Base-by-base conservation (phyloP, 345 rosid species). In the Cochlearia excelsa region DNA sequence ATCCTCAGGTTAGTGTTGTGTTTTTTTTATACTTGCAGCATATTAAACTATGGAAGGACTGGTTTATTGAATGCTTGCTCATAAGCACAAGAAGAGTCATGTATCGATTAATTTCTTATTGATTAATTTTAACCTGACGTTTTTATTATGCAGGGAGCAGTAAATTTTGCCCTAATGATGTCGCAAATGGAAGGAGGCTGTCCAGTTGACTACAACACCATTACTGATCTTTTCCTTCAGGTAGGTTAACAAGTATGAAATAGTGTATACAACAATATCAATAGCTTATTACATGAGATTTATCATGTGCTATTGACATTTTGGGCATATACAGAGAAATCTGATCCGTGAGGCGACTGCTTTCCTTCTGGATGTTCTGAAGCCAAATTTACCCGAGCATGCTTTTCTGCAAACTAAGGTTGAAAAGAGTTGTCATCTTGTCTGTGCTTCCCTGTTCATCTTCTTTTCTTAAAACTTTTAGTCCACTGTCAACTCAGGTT, bases 181-280 rank as follows among this genome's bases (percentile, higher is more conserved):
- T 90, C 99, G 59, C 97, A 94, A 85, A 94, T 94, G 99, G 99
- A 90, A 79, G 99, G 96, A 65, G 99, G 99, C 29, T 90, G 95
- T 68, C 99, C 99, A 23, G 78, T 94, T 75, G 99, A 94, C 76
- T 94, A 87, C 81, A 94, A 94, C 57, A 94, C 97, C 54, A 90
- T 94, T 54, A 90, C 99, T 30, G 99, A 94, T 87, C 95, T 94
- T 53, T 94, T 94, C 66, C 97, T 94, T 74, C 99, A 94, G 99
- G 99, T 94, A 51, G 69, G 69, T 8, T 59, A 51, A 54, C 34
- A 38, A 46, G 39, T 46, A 9, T 30, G 29, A 47, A 29, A 11
- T 60, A 7, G n/a, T 51, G 60, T 55, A 8, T 31, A 39, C 41
- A 35, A 3, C 39, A 61, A 30, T 54, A 42, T 27, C 11, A 8